Evolutionary conservation across 352 stramenopile species (phyloP), one percentile per base, ranked within the genome.

Genomic region (Stramenopiles sp.): DNA sequence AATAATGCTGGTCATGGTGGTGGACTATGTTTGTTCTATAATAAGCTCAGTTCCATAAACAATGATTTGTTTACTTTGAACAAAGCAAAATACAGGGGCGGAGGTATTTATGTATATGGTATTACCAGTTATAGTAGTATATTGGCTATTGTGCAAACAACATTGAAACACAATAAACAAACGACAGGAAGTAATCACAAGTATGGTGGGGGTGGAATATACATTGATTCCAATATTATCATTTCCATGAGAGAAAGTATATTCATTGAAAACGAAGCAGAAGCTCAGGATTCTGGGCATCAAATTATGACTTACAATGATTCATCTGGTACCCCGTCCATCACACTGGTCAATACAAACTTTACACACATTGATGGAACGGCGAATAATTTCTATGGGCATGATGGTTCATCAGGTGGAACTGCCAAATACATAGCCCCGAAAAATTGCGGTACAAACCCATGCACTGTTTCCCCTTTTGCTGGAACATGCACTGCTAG

Each of bases 381-480:
- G 4, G 30, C 65, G 38, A 53, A 76, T 33, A 33, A 31, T 33
- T 76, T 76, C 13, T 76, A 13, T 33, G 65, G 65, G 4, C 13
- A 76, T 20, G 65, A 76, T 76, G 30, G 30, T 13, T 13, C 30
- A 4, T 13, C 4, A 4, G 31, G 31, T 4, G 31, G 65, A 7
- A 20, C 13, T 13, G 31, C 4, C 65, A 76, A 76, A 76, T 76
- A 76, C 65, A 33, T 76, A 76, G 13, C 30, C 65, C 65, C 65
- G 13, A 13, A 4, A 33, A 76, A 4, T 33, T 76, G 65, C 13
- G 65, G 4, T 76, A 13, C 65, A 4, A 76, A 13, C 65, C 65
- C 65, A 76, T 76, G 65, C 65, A 76, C 13, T 76, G 65, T 76
- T 33, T 31, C 65, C 30, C 65, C 65, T 20, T 76, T 76, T 76